phyloP scores from a whole-genome alignment of 2,329 filamentous ascomycete species.

The Huntiella savannae region DNA sequence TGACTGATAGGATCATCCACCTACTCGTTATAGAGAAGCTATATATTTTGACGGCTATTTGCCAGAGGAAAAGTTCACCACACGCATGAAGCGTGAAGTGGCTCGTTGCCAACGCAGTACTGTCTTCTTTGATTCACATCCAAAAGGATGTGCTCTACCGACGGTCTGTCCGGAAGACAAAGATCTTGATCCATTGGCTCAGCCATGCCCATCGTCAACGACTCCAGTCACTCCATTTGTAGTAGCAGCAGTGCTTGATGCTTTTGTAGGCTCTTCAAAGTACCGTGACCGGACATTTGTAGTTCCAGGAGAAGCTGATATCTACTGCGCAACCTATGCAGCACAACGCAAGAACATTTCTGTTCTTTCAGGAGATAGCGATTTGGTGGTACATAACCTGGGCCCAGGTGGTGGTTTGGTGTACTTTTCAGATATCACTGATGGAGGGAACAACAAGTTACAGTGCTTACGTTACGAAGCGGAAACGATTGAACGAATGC shows the following conservation, averaged over 20 bases:
- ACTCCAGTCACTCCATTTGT: conserved; percentile 32
- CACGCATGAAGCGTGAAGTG: conserved; percentile 35
- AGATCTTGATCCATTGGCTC: conserved; percentile 14
- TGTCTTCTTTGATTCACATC: conserved; percentile 15
- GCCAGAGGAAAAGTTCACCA: conserved; percentile 43
- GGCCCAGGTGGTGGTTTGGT: conserved; percentile 47
- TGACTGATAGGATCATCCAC: neutral
- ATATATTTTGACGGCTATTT: conserved; percentile 80
- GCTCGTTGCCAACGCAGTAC: conserved; percentile 6
- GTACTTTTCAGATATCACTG: conserved; percentile 22
- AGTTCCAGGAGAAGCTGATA: conserved; percentile 71
- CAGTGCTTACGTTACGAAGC: conserved; percentile 17
- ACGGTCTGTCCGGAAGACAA: conserved; percentile 1
- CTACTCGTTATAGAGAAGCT: conserved; percentile 28
- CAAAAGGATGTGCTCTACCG: conserved; percentile 4
- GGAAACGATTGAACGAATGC: conserved; percentile 21
- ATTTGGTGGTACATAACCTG: conserved; percentile 59
- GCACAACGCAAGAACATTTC: conserved; percentile 33
- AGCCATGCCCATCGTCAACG: conserved; percentile 18
- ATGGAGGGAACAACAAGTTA: conserved; percentile 10
- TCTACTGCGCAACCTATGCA: conserved; percentile 48
- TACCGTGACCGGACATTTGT: conserved; percentile 31
- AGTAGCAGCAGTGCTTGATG: conserved; percentile 58
- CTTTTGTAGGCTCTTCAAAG: conserved; percentile 28
- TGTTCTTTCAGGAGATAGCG: conserved; percentile 70